Evolutionary conservation across 2,329 filamentous ascomycete species (phyloP), one percentile per base, ranked within the genome.

Genomic region (Achaetomium macrosporum): DNA sequence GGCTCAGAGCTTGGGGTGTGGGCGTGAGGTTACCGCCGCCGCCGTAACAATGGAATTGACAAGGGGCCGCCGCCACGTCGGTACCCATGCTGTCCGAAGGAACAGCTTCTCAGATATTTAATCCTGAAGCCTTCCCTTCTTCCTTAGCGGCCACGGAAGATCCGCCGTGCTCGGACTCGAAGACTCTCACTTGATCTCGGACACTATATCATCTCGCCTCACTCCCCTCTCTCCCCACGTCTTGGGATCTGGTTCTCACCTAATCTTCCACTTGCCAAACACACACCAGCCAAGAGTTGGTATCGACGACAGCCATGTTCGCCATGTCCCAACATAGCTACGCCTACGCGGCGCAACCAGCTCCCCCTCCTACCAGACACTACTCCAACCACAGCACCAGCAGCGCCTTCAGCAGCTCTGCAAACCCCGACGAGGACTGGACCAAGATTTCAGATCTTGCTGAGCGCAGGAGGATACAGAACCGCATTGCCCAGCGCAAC

Each of bases 361-460:
- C 57, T 16, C 59, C 56, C 9, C 53, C 59, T 41, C 63, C 75
- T 51, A 77, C 84, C 47, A 82, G 86, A 69, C 85, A 89, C 66
- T 85, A 86, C 64, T 77, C 82, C 39, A 79, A 75, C 59, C 84
- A 90, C 67, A 85, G 85, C 68, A 95, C 88, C 57, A 96, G 90
- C 75, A 96, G 90, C 73, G 92, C 92, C 63, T 96, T 95, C 77
- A 95, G 89, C 73, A 87, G 87, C 64, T 95, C 90, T 59, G 92
- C 91, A 64, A 95, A 95, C 70, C 88, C 92, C 51, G 91, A 96
- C 67, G 92, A 97, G 74, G 92, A 97, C 75, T 97, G 92, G 92
- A 96, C 92, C 68, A 95, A 96, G 82, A 96, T 97, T 69, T 95
- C 92, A 53, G 92, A 97, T 71, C 84, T 97, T 55, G 92, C 91